Percentiles rank a stretch among this genome's conserved stretches.
These are phyloP conservation scores for Leucaena leucocephala DNA, from an alignment of 306 rosid species.

Conservation along the genomic window DNA sequence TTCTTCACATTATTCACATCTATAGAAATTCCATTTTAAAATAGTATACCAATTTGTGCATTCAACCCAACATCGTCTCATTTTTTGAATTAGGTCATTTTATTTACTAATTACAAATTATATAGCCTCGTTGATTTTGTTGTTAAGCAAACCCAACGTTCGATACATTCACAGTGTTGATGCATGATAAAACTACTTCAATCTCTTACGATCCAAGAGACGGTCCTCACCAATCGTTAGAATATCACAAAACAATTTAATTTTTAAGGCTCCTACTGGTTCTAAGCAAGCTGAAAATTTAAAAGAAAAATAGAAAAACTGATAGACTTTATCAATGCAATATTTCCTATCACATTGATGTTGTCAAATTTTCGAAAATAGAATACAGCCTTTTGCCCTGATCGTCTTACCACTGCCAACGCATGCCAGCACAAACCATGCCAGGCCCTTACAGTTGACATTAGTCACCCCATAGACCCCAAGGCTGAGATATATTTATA, in stretches of 20 bases:
- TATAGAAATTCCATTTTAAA: constrained; percentile 4
- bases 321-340: not conserved
- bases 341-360: not conserved
- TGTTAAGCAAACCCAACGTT: not conserved
- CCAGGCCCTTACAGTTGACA: not conserved
- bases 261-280: not conserved
- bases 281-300: not conserved
- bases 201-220: not conserved
- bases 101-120: not conserved
- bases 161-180: not conserved
- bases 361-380: not conserved
- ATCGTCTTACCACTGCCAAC: not conserved
- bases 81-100: not conserved
- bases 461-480: not conserved
- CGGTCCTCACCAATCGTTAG: not conserved
- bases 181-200: not conserved
- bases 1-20: constrained; percentile 3
- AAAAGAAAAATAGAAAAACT: not conserved
- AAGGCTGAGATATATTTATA: not conserved
- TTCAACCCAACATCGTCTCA: not conserved
- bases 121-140: not conserved
- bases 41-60: not conserved
- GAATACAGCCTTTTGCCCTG: not conserved
- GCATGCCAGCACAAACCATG: not conserved
- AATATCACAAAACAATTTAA: not conserved